Conservation (phyloP, 75 land plant species). For the Picea sitchensis region DNA sequence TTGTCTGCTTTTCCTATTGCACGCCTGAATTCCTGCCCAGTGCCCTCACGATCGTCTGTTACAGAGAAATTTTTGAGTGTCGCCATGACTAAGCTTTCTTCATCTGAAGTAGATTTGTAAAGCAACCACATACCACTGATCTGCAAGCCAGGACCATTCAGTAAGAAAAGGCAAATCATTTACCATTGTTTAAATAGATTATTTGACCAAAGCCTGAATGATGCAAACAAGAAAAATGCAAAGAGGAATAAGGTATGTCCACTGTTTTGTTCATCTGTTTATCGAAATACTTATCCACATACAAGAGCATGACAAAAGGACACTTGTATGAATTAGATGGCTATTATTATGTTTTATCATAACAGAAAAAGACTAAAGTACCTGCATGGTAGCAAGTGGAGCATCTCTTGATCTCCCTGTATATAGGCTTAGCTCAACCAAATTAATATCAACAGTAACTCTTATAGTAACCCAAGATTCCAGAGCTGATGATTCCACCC, state of each 20-base stretch:
- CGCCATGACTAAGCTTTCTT: constrained; percentile 74
- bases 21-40: constrained; percentile 56
- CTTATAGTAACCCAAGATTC: constrained; percentile 56
- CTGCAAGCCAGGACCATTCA: constrained; percentile 39
- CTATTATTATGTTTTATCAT: too few relatives aligned
- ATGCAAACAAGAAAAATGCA: background rate
- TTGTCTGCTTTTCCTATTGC: constrained; percentile 70
- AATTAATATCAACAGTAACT: constrained; percentile 50
- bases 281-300: background rate
- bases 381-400: constrained; percentile 83
- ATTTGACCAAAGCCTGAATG: background rate
- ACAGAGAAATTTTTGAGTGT: constrained; percentile 69
- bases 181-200: background rate
- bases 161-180: background rate
- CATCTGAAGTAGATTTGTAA: constrained; percentile 58
- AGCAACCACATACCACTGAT: constrained; percentile 74
- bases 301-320: background rate
- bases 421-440: constrained; percentile 71
- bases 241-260: background rate
- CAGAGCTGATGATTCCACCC: constrained; percentile 8
- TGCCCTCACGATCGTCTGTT: constrained; percentile 86
- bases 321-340: background rate
- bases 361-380: constrained; percentile 13
- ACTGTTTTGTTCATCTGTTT: background rate
- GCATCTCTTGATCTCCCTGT: constrained; percentile 66